A percentile compares a stretch with the other conserved stretches of the same genome.
Conservation (phyloP, 2,329 filamentous ascomycete genomes). For the Ophiostoma perfectum region DNA sequence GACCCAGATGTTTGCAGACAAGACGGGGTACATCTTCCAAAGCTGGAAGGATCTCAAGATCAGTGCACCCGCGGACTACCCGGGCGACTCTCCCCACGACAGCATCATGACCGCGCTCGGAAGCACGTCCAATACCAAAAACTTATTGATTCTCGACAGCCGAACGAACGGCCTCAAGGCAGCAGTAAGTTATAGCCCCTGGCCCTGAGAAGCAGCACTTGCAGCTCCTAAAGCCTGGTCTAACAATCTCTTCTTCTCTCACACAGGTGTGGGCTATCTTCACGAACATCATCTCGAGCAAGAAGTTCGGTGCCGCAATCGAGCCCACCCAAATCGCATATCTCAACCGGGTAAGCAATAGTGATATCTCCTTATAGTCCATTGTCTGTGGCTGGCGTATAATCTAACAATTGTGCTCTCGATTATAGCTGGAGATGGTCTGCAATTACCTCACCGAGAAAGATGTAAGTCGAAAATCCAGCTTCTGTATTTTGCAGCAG, state of each 20-base stretch:
- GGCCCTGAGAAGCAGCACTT: background rate
- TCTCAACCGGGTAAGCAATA: background rate
- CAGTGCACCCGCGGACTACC: background rate
- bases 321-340: background rate
- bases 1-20: slow-evolving; percentile 5
- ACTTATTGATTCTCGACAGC: background rate
- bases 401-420: too few relatives aligned
- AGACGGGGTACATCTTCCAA: background rate
- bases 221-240: background rate
- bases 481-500: too few relatives aligned
- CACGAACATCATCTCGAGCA: background rate
- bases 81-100: background rate
- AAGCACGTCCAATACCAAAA: background rate
- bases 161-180: background rate
- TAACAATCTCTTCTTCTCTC: background rate
- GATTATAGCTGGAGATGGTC: background rate
- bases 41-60: background rate
- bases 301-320: background rate
- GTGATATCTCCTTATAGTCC: too few relatives aligned
- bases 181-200: background rate
- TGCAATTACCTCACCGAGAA: background rate
- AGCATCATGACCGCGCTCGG: background rate
- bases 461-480: background rate
- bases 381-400: too few relatives aligned
- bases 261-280: background rate